A percentile compares a stretch with the other conserved stretches of the same genome.
Conservation (phyloP, 106 monocot genomes). For the Apostasia shenzhenica region DNA sequence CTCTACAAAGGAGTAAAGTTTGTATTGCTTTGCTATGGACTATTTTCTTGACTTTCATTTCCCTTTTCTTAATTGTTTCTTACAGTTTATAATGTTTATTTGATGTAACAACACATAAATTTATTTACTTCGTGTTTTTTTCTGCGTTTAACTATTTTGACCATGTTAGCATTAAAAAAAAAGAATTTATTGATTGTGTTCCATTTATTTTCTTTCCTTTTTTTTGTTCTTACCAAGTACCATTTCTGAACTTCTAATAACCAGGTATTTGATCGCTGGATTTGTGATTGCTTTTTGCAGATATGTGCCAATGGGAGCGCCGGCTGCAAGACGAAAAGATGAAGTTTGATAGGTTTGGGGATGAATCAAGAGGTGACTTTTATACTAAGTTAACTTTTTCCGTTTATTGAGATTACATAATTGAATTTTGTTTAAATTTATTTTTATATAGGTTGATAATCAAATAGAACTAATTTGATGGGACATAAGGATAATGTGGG, state of each 20-base stretch:
- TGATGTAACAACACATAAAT: neutral
- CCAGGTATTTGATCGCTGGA: neutral
- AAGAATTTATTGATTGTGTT: neutral
- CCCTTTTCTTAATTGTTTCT: neutral
- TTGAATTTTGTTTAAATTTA: neutral
- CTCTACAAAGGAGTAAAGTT: neutral
- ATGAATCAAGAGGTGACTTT: conserved; percentile 21
- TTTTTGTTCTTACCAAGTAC: neutral
- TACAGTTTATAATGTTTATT: too few species aligned
- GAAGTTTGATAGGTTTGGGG: conserved; percentile 7
- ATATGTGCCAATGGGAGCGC: conserved; percentile 14
- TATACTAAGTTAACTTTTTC: neutral
- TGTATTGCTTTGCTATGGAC: too few species aligned
- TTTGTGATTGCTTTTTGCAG: conserved; percentile 10
- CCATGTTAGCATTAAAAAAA: too few species aligned
- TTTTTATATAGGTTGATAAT: neutral
- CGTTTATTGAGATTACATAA: neutral
- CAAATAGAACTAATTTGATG: neutral
- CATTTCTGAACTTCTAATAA: neutral
- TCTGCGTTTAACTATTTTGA: neutral
- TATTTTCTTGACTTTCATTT: neutral
- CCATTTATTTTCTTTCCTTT: neutral
- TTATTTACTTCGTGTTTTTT: neutral
- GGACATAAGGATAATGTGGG: too few species aligned
- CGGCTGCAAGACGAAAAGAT: conserved; percentile 22